Conservation (phyloP, 2,329 filamentous ascomycete species). For the Raffaelea ambrosiae region DNA sequence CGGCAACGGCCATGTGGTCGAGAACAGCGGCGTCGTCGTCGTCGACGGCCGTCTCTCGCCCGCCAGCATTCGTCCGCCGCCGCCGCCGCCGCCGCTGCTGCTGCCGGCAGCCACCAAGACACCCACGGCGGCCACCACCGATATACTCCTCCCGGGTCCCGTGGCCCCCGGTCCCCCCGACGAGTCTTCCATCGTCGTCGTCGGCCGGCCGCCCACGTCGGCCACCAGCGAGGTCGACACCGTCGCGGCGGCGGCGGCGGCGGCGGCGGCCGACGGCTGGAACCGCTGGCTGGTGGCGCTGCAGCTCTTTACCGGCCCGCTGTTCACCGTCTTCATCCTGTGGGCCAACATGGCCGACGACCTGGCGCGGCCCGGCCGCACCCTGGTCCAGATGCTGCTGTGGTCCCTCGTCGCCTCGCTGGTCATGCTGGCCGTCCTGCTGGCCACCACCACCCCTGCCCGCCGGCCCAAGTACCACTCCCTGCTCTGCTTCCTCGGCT, state of each 20-base stretch:
- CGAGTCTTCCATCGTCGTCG: too few species aligned
- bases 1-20: too few species aligned
- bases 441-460: slow-evolving; percentile 59
- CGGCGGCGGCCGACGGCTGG: not conserved
- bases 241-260: not conserved
- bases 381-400: slow-evolving; percentile 49
- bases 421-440: slow-evolving; percentile 55
- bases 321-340: slow-evolving; percentile 70
- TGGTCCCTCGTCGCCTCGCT: slow-evolving; percentile 62
- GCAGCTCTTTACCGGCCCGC: slow-evolving; percentile 78
- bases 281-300: slow-evolving; percentile 69
- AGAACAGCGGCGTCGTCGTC: too few species aligned
- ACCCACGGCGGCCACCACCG: too few species aligned
- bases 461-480: slow-evolving; percentile 66
- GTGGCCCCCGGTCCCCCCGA: too few species aligned
- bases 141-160: too few species aligned
- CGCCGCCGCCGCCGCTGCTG: too few species aligned
- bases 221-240: slow-evolving; percentile 15
- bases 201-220: not conserved
- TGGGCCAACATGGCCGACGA: slow-evolving; percentile 61
- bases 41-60: too few species aligned
- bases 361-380: slow-evolving; percentile 38
- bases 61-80: too few species aligned
- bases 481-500: slow-evolving; percentile 79
- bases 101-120: too few species aligned